These are phyloP conservation scores for Boletus patriciae DNA, from an alignment of 768 basidiomycete genomes.

Conservation along the genomic window DNA sequence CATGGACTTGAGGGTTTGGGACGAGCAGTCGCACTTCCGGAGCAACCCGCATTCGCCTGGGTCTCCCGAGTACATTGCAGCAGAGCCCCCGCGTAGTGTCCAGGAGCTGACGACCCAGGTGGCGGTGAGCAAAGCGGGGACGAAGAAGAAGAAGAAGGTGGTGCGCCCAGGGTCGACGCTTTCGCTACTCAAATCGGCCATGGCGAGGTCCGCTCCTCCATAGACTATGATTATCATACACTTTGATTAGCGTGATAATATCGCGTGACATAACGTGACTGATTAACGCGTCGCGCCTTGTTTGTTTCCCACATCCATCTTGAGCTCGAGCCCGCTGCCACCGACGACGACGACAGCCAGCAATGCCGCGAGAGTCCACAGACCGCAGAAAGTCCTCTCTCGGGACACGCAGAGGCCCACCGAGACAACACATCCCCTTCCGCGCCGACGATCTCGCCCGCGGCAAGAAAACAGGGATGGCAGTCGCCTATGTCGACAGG, in stretches of 20 bases:
- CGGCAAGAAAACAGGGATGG: conserved; percentile 79
- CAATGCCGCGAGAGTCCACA: conserved; percentile 29
- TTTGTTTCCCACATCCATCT: conserved; percentile 27
- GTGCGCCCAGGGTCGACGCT: conserved; percentile 3
- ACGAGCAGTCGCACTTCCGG: conserved; percentile 30
- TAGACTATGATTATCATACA: neutral
- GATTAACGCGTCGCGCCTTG: conserved; percentile 26
- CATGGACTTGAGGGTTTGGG: conserved; percentile 32
- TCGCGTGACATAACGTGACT: conserved; percentile 29
- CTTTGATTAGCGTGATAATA: conserved; percentile 13
- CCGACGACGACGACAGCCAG: conserved; percentile 3
- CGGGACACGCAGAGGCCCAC: conserved; percentile 54
- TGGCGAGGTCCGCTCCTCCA: conserved; percentile 5
- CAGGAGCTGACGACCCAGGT: conserved; percentile 20
- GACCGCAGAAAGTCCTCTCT: conserved; percentile 39
- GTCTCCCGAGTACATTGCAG: conserved; percentile 46
- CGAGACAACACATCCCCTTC: conserved; percentile 72
- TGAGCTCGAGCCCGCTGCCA: conserved; percentile 14
- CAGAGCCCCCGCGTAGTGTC: conserved; percentile 25
- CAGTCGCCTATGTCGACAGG: conserved; percentile 64
- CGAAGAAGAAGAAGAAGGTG: conserved; percentile 1
- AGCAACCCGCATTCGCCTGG: conserved; percentile 53
- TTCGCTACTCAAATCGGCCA: conserved; percentile 21
- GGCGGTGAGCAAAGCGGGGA: conserved; percentile 6
- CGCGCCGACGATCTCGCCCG: conserved; percentile 74